phyloP scores from a whole-genome alignment of 2,329 filamentous ascomycete genomes.

The Didymella pinodella region DNA sequence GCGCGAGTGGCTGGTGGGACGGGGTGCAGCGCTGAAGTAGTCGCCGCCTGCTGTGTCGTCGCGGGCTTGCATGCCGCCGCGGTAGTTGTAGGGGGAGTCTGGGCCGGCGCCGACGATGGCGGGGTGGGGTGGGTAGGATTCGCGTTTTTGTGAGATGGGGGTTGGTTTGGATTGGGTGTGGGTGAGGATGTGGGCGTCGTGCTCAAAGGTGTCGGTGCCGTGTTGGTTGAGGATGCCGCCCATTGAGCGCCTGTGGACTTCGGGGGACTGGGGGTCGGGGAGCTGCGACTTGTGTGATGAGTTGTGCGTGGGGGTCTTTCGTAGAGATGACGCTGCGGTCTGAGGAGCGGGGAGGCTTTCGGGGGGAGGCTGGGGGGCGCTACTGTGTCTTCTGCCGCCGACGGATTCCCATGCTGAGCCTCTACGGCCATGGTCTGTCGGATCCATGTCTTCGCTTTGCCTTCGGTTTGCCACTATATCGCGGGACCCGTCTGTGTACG shows the following conservation, averaged over 20 bases:
- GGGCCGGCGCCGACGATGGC: slow-evolving; percentile 49
- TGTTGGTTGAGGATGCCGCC: slow-evolving; percentile 47
- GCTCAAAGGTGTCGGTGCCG: slow-evolving; percentile 37
- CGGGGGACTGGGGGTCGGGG: slow-evolving; percentile 28
- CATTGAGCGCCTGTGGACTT: slow-evolving; percentile 42
- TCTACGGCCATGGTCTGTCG: slow-evolving; percentile 13
- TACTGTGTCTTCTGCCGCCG: slow-evolving; percentile 36
- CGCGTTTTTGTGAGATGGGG: slow-evolving; percentile 31
- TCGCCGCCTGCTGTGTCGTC: slow-evolving; percentile 40
- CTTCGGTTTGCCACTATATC: slow-evolving; percentile 26
- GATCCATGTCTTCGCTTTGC: slow-evolving; percentile 34
- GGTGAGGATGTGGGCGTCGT: slow-evolving; percentile 41
- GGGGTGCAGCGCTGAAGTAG: slow-evolving; percentile 36
- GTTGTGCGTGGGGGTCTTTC: slow-evolving; percentile 40
- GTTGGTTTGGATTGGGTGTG: slow-evolving; percentile 32
- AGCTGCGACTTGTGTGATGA: slow-evolving; percentile 48
- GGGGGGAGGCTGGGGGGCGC: slow-evolving; percentile 34
- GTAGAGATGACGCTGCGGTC: slow-evolving; percentile 12
- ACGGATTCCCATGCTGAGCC: slow-evolving; percentile 37
- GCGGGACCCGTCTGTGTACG: slow-evolving; percentile 20
- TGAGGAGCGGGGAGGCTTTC: too few species aligned
- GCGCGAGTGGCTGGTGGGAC: slow-evolving; percentile 13
- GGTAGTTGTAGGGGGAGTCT: slow-evolving; percentile 41
- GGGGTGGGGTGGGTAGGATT: slow-evolving; percentile 47
- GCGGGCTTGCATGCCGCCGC: slow-evolving; percentile 41